Evolutionary conservation across 1,284 basidiomycete genomes (phyloP).

Genomic region (Tilletia horrida): DNA sequence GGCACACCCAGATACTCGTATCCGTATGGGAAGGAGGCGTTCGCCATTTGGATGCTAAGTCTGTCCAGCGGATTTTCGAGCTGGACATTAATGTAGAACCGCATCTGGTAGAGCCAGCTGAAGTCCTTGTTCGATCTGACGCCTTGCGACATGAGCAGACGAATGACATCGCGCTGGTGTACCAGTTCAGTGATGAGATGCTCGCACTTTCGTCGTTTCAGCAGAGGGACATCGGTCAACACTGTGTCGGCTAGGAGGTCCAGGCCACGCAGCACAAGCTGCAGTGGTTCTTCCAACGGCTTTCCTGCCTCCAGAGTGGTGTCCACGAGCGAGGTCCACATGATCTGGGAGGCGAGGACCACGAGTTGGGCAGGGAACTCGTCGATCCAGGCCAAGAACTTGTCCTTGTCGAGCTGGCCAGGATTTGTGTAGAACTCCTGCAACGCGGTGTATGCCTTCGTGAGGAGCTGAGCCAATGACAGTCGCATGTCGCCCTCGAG

Average conservation of each 20-base stretch:
- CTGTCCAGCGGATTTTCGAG: constrained; percentile 74
- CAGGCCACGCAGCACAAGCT: constrained; percentile 75
- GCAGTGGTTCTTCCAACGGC: constrained; percentile 67
- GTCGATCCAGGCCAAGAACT: constrained; percentile 84
- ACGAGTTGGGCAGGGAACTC: constrained; percentile 92
- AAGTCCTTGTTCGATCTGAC: constrained; percentile 71
- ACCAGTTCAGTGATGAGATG: constrained; percentile 98
- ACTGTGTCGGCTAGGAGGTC: constrained; percentile 95
- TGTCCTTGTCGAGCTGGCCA: constrained; percentile 60
- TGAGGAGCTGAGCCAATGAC: constrained; percentile 79
- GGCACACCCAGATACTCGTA: constrained; percentile 98
- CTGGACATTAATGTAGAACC: constrained; percentile 80
- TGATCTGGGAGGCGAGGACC: constrained; percentile 86
- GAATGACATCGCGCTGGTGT: constrained; percentile 91
- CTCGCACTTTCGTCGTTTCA: constrained; percentile 93
- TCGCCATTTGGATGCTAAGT: constrained; percentile 72
- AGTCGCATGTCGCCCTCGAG: constrained; percentile 92
- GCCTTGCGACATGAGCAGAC: constrained; percentile 70
- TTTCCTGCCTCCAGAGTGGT: constrained; percentile 64
- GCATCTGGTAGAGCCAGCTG: constrained; percentile 96
- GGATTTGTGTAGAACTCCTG: constrained; percentile 72
- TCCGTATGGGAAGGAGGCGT: constrained; percentile 91
- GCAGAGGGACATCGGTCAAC: constrained; percentile 77
- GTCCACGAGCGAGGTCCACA: constrained; percentile 87
- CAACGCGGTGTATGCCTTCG: constrained; percentile 73